Evolutionary conservation across 805 yeast species (phyloP), one percentile per base, ranked within the genome.

Genomic region (Ogataea naganishii): DNA sequence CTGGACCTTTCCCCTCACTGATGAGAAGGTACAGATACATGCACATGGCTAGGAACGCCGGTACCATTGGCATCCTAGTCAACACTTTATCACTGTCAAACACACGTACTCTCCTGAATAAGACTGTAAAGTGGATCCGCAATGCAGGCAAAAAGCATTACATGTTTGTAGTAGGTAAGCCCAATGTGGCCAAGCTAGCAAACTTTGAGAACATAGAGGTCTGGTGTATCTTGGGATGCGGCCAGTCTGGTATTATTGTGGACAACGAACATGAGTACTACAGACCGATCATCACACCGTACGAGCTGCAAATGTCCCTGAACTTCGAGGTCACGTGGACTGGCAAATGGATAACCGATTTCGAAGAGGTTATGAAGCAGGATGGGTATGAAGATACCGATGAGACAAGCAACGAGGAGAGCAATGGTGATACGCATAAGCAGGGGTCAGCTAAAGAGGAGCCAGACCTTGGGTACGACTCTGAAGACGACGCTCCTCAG

Each of bases 211-310:
- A 75, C n/a, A 72, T 92, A 10, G 97, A 92, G 43, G 69, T 83
- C 14, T 92, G 98, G 97, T 88, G 94, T 47, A 72, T 92, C 9
- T 56, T 92, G 10, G 98, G 98, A 0, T 92, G 98, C 52, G 86
- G 94, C 8, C 85, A 86, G 43, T 88, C 94, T 31, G 98, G 98
- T 5, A 79, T 89, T 15, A 75, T 89, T 21, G 53, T 92, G 10
- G 95, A 89, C 51, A 73, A 77, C 33, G 61, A 60, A 27, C 82
- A 78, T 38, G 94, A 84, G 36, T 89, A 80, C 49, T 84, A 73
- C 60, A 85, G 79, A 52, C 97, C 97, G 1, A 81, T 92, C 8
- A 74, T 92, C 13, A 92, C 98, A 0, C 97, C 97, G 0, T 89
- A 83, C 53, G 98, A 92, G 52, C 60, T 92, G 23, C 70, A 78